Conservation (phyloP, 768 basidiomycete species). For the Agaricus bisporus region DNA sequence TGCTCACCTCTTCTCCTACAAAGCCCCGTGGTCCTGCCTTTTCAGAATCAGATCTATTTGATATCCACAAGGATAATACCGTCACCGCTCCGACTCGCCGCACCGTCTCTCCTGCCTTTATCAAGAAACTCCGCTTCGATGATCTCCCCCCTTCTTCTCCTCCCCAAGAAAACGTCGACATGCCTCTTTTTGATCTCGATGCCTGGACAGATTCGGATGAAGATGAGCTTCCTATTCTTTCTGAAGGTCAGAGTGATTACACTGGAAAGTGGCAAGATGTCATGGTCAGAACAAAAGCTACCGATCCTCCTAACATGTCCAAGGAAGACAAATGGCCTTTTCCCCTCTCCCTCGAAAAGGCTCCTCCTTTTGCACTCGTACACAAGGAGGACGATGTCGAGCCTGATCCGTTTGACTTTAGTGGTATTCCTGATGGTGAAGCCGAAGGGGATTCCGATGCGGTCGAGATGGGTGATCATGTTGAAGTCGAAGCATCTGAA, state of each 20-base stretch:
- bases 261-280: conserved; percentile 59
- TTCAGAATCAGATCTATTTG: conserved; percentile 5
- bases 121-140: conserved; percentile 1
- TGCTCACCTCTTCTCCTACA: conserved; percentile 39
- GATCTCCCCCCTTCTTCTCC: conserved; percentile 18
- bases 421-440: background rate
- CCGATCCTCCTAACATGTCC: conserved; percentile 57
- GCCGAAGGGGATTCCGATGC: no score
- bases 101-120: background rate
- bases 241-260: conserved; percentile 48
- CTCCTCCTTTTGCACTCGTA: conserved; percentile 10
- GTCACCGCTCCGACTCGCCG: conserved; percentile 19
- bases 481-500: no score
- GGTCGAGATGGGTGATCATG: no score
- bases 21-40: background rate
- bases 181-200: conserved; percentile 24
- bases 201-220: conserved; percentile 34
- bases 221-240: conserved; percentile 13
- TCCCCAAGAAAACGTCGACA: conserved; percentile 15
- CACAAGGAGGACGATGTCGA: conserved; percentile 11
- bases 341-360: conserved; percentile 25
- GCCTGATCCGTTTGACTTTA: conserved; percentile 1
- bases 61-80: conserved; percentile 10
- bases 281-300: conserved; percentile 54
- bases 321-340: conserved; percentile 60